phyloP scores from a whole-genome alignment of 352 stramenopile genomes.

The Thalassiosira hispida region DNA sequence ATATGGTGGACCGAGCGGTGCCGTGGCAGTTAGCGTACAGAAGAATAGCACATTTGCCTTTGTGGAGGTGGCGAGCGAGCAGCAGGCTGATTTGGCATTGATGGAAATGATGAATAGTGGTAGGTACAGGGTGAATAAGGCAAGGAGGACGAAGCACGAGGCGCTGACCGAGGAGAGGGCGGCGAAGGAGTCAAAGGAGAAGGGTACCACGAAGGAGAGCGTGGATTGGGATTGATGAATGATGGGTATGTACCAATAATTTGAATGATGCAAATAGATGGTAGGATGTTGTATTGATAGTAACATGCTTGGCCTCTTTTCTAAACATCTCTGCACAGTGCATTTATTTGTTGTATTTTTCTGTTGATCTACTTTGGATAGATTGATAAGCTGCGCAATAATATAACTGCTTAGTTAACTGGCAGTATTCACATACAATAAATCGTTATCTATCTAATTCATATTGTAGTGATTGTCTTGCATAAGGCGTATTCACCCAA shows the following conservation, averaged over 20 bases:
- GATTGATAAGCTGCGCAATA: too few relatives aligned
- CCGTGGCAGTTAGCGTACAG: conserved; percentile 64
- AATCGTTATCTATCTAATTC: too few relatives aligned
- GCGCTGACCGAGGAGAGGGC: conserved; percentile 74
- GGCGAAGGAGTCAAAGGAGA: conserved; percentile 55
- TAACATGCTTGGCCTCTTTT: too few relatives aligned
- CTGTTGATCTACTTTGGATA: too few relatives aligned
- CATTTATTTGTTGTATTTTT: too few relatives aligned
- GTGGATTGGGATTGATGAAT: conserved; percentile 53
- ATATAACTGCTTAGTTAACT: too few relatives aligned
- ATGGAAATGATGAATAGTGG: conserved; percentile 56
- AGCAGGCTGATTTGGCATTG: conserved; percentile 69
- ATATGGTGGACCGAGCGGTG: conserved; percentile 76
- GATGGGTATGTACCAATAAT: background rate
- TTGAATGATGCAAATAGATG: background rate
- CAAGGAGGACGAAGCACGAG: conserved; percentile 74
- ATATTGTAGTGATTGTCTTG: too few relatives aligned
- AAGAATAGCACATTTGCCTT: conserved; percentile 78
- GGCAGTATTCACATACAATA: too few relatives aligned
- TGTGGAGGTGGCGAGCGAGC: conserved; percentile 76
- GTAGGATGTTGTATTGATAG: background rate
- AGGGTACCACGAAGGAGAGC: conserved; percentile 40
- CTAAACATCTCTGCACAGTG: too few relatives aligned
- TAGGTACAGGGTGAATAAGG: conserved; percentile 74
- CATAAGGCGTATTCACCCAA: too few relatives aligned